These are phyloP conservation scores for Zizania palustris DNA, from an alignment of 202 grass and related monocot species.

Conservation along the genomic window DNA sequence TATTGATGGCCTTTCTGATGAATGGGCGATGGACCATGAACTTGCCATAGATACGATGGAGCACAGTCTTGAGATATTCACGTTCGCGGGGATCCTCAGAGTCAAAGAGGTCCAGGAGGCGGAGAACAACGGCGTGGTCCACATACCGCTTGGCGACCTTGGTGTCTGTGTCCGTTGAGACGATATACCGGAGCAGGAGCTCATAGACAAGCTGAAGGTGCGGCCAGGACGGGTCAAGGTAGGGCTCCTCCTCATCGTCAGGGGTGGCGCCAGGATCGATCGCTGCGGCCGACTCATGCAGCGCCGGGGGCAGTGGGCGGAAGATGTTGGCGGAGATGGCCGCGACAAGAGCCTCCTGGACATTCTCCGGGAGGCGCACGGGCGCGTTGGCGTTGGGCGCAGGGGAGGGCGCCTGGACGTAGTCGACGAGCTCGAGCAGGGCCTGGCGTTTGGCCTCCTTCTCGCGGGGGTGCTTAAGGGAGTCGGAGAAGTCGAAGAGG, in stretches of 20 bases:
- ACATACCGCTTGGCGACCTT: slow-evolving; percentile 84
- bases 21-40: slow-evolving; percentile 95
- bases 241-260: slow-evolving; percentile 87
- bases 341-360: slow-evolving; percentile 72
- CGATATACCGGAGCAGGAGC: slow-evolving; percentile 75
- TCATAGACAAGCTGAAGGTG: slow-evolving; percentile 88
- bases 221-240: slow-evolving; percentile 78
- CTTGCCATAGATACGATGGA: slow-evolving; percentile 91
- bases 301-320: slow-evolving; percentile 65
- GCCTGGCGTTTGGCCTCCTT: slow-evolving; percentile 92
- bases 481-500: slow-evolving; percentile 78
- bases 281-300: slow-evolving; percentile 55
- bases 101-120: slow-evolving; percentile 76
- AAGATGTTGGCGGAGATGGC: slow-evolving; percentile 79
- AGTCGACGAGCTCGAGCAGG: slow-evolving; percentile 83
- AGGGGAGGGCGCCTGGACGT: slow-evolving; percentile 65
- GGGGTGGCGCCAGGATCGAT: slow-evolving; percentile 58
- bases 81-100: slow-evolving; percentile 89
- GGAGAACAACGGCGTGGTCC: slow-evolving; percentile 79
- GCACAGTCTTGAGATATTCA: slow-evolving; percentile 84
- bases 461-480: slow-evolving; percentile 69
- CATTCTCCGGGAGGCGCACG: slow-evolving; percentile 59
- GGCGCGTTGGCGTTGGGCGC: slow-evolving; percentile 39
- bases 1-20: slow-evolving; percentile 86
- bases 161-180: slow-evolving; percentile 77